phyloP scores from a whole-genome alignment of 106 monocot species.

The Alisma plantagoaquatica region DNA sequence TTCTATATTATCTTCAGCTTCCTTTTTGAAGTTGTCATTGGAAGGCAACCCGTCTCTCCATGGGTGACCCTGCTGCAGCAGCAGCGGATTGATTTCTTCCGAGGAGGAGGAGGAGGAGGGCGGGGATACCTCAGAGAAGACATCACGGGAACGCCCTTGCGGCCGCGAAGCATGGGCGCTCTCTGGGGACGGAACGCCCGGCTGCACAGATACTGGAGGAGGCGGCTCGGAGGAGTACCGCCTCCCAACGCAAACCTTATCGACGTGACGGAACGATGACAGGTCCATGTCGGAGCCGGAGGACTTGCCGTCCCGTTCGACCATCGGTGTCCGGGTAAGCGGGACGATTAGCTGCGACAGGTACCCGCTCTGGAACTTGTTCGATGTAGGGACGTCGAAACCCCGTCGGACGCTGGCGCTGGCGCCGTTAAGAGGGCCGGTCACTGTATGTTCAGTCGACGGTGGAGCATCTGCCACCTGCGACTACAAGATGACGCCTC shows the following conservation, averaged over 20 bases:
- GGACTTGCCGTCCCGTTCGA: conserved; percentile 23
- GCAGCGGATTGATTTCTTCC: background rate
- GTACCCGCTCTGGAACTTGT: conserved; percentile 88
- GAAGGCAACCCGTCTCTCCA: conserved; percentile 17
- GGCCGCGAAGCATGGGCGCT: background rate
- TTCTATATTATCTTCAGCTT: too few species aligned
- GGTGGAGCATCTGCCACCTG: conserved; percentile 3
- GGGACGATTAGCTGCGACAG: conserved; percentile 23
- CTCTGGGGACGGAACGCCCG: conserved; percentile 14
- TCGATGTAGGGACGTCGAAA: conserved; percentile 53
- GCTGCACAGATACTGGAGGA: too few species aligned
- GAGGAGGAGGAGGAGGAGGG: conserved; percentile 26
- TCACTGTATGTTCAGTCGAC: conserved; percentile 16
- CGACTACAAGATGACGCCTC: background rate
- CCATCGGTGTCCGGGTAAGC: conserved; percentile 23
- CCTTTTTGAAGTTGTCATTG: conserved; percentile 38
- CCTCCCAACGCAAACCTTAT: conserved; percentile 38
- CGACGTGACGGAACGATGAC: conserved; percentile 45
- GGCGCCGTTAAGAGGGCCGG: conserved; percentile 17
- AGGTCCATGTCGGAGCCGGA: conserved; percentile 74
- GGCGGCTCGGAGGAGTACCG: conserved; percentile 58
- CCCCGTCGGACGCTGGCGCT: conserved; percentile 14
- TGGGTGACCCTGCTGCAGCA: conserved; percentile 15
- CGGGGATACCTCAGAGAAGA: conserved; percentile 68
- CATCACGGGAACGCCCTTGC: conserved; percentile 46